phyloP scores from a whole-genome alignment of 331 rosid species.

The Arachis monticola region DNA sequence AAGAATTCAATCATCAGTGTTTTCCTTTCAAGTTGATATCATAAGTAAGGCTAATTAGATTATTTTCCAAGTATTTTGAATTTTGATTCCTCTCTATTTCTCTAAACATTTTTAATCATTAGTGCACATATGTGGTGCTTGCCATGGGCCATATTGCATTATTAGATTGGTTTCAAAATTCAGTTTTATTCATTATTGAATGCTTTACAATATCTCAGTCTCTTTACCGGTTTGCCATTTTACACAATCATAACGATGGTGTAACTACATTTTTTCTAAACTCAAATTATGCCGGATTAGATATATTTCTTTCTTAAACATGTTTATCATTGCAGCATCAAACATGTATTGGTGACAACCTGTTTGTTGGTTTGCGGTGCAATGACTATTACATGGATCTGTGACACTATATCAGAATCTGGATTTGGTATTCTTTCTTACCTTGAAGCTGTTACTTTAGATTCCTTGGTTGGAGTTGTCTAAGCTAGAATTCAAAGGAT shows the following conservation, averaged over 20 bases:
- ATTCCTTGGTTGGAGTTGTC: conserved; percentile 26
- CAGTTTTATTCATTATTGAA: background rate
- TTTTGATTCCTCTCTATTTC: background rate
- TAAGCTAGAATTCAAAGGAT: conserved; percentile 27
- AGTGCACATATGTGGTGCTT: conserved; percentile 26
- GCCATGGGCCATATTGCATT: conserved; percentile 18
- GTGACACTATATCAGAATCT: conserved; percentile 96
- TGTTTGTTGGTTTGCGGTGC: conserved; percentile 90
- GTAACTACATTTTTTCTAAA: background rate
- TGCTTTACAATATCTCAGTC: conserved; percentile 20
- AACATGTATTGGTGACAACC: conserved; percentile 86
- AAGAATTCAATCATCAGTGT: conserved; percentile 24
- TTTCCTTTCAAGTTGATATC: conserved; percentile 23
- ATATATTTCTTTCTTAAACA: conserved; percentile 33
- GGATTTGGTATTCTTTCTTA: conserved; percentile 76
- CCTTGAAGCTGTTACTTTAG: conserved; percentile 30
- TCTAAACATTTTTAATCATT: conserved; percentile 29
- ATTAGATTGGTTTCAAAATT: conserved; percentile 10
- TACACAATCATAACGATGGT: conserved; percentile 9
- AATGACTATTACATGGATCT: conserved; percentile 90
- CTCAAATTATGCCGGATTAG: conserved; percentile 2
- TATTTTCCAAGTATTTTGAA: conserved; percentile 13
- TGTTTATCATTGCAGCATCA: conserved; percentile 63
- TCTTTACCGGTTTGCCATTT: conserved; percentile 25
- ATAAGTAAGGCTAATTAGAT: background rate